A percentile compares a stretch with the other conserved stretches of the same genome.
phyloP scores from a whole-genome alignment of 78 protist genomes.

The Paratrimastix pyriformis region DNA sequence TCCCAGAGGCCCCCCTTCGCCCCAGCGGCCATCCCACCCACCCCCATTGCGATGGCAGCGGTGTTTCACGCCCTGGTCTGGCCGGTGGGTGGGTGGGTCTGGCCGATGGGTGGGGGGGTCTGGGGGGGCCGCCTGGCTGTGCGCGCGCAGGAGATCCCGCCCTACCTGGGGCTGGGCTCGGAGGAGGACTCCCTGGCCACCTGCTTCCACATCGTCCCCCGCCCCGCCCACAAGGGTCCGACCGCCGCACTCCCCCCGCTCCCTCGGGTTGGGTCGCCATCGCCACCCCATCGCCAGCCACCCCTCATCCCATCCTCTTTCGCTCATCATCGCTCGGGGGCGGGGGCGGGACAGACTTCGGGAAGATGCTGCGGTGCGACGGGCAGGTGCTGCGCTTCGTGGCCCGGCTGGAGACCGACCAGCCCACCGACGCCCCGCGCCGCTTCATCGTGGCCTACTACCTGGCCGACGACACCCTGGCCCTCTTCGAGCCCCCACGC shows the following conservation, averaged over 20 bases:
- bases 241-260: too few relatives aligned
- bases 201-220: slow-evolving; percentile 5
- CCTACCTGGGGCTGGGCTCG: slow-evolving; percentile 33
- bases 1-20: background rate
- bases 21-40: too few relatives aligned
- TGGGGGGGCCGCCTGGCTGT: background rate
- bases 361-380: slow-evolving; percentile 23
- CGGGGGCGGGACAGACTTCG: too few relatives aligned
- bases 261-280: too few relatives aligned
- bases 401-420: slow-evolving; percentile 7
- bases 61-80: too few relatives aligned
- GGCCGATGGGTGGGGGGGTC: too few relatives aligned
- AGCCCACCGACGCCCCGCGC: slow-evolving; percentile 25
- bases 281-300: too few relatives aligned
- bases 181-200: slow-evolving; percentile 36
- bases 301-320: too few relatives aligned
- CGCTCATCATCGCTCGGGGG: too few relatives aligned
- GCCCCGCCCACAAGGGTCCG: slow-evolving; percentile 6
- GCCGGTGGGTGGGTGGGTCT: too few relatives aligned
- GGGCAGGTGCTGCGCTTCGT: slow-evolving; percentile 38
- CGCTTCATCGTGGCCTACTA: slow-evolving; percentile 44
- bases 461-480: slow-evolving; percentile 46
- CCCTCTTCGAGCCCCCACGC: slow-evolving; percentile 35
- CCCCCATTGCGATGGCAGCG: too few relatives aligned
- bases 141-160: slow-evolving; percentile 19